phyloP scores from a whole-genome alignment of 495 filamentous ascomycete species.

The Lepidopterella palustris region DNA sequence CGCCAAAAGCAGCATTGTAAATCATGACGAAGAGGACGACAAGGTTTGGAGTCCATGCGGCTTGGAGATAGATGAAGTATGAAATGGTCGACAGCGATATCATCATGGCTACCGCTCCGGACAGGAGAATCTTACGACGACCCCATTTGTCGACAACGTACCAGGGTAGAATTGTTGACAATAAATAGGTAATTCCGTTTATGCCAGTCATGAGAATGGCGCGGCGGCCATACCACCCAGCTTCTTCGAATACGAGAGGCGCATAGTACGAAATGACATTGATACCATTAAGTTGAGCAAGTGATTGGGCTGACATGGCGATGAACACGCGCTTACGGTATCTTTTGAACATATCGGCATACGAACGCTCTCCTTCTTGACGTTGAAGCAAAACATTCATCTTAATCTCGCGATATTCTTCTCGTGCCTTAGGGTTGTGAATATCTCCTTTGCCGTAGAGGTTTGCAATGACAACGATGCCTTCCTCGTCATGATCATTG shows the following conservation, averaged over 20 bases:
- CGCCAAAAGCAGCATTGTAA: conserved; percentile 96
- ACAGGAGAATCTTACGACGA: conserved; percentile 81
- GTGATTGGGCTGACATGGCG: conserved; percentile 95
- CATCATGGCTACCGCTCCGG: conserved; percentile 85
- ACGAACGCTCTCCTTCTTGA: conserved; percentile 89
- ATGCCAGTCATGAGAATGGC: conserved; percentile 97
- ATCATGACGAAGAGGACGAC: conserved; percentile 96
- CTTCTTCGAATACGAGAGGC: conserved; percentile 90
- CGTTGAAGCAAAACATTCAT: conserved; percentile 90
- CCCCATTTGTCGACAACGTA: conserved; percentile 94
- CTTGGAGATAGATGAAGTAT: conserved; percentile 89
- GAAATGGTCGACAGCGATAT: conserved; percentile 87
- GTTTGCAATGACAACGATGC: conserved; percentile 95
- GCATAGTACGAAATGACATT: conserved; percentile 99
- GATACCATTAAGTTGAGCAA: conserved; percentile 96
- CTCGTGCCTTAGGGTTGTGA: conserved; percentile 79
- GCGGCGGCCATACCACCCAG: conserved; percentile 82
- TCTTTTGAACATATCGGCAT: conserved; percentile 88
- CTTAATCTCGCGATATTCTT: conserved; percentile 97
- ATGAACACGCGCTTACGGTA: conserved; percentile 92
- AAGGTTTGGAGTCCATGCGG: conserved; percentile 65
- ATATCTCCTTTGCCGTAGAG: conserved; percentile 94
- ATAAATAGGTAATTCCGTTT: conserved; percentile 85
- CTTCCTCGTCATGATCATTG: conserved; percentile 97
- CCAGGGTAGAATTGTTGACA: conserved; percentile 92